Base-by-base conservation (phyloP, 768 basidiomycete genomes). In the Kwoniella dejecticola region DNA sequence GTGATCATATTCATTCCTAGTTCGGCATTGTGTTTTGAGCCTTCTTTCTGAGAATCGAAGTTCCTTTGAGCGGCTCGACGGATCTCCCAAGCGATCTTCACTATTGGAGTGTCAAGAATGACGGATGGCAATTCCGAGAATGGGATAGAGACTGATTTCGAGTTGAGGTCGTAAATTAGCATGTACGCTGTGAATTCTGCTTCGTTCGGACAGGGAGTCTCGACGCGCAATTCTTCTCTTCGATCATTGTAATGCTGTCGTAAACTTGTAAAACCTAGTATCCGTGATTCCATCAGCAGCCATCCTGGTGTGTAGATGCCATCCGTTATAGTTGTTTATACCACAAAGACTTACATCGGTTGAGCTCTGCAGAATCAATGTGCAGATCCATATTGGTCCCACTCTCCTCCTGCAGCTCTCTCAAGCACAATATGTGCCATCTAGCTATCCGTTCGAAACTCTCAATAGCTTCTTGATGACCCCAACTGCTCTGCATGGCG, bases 131-230 rank as follows among this genome's bases (percentile, higher is more conserved):
- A 67, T 55, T 75, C 70, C 27, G 77, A 74, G 23, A 86, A 69
- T 83, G 86, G 70, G 87, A 90, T 70, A 83, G 86, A 8, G 85
- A 88, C 89, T 64, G 79, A 84, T 70, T 89, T 88, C 77, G 93
- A 89, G 27, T 91, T 87, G 44, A 97, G 88, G 70, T 96, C 91
- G 27, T 96, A 88, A 29, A 98, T 85, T 47, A 94, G 86, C 74
- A 94, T 90, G 79, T 97, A 99, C 1, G 96, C 87, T 30, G 91
- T 87, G 87, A 99, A 96, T 79, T 99, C 95, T 46, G 97, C 84
- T 73, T 98, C 94, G 38, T 88, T 89, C 0, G 88, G 86, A 10
- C 88, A 89, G 0, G 71, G 68, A 69, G 86, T 80, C 62, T 88
- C 87, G 41, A 81, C 79, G 8, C 82, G 83, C 0, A 66, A 40